Evolutionary conservation across 2,329 filamentous ascomycete genomes (phyloP), one percentile per base, ranked within the genome.

Genomic region (Thielaviopsis euricoi): DNA sequence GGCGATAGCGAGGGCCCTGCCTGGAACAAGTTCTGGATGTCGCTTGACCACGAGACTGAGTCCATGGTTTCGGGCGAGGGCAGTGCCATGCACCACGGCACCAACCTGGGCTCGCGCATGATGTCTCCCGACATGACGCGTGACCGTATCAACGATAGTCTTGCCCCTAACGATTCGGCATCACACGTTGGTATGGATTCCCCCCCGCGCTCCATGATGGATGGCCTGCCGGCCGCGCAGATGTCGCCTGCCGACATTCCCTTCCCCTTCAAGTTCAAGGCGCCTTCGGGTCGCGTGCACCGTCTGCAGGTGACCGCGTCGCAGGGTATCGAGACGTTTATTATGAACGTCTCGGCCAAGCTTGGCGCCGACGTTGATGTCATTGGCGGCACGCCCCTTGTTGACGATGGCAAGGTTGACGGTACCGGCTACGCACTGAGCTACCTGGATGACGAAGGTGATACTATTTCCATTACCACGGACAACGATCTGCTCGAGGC

Each of bases 11-110:
- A 98, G 72, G 93, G 93, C 0, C 93, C 93, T 5, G 93, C 93
- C 6, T 98, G 93, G 93, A 97, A 96, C 76, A 98, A 97, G 72
- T 98, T 98, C 74, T 98, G 93, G 93, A 77, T 97, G 64, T 97
- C 93, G 0, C 83, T 98, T 65, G 81, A 97, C 70, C 83, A 94
- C 65, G 91, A 95, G 69, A 91, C 90, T 15, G 93, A 97, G 71
- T 98, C 93, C 1, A 86, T 95, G 78, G 83, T 97, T 70, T 98
- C 93, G 60, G 93, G 90, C 61, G 89, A 94, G 59, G 87, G 86
- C 53, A 87, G 86, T 66, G 59, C 59, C 7, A 60, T 60, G 59
- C 84, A 85, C 66, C 76, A 75, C 65, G 68, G 82, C 75, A 66
- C 82, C 56, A 82, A 85, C 59, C 75, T 83, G 53, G 81, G 82